These are phyloP conservation scores for Cenchrus fungigraminus DNA, from an alignment of 176 grass and related monocot genomes.

Conservation along the genomic window DNA sequence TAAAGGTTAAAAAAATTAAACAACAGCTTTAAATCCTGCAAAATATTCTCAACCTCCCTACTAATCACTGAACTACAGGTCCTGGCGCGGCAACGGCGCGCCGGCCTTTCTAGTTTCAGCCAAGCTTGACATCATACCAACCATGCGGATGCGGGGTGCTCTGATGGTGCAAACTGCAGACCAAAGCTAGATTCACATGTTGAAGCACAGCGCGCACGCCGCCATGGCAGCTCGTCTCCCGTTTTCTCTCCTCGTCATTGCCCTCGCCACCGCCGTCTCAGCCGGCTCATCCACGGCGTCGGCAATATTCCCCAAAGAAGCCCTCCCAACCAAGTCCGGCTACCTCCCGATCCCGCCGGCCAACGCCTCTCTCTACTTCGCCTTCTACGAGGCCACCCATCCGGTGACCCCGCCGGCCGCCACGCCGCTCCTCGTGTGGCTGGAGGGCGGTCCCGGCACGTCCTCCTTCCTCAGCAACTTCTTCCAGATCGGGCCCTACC, in stretches of 20 bases:
- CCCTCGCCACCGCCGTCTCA: background rate
- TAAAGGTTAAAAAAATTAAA: too few relatives aligned
- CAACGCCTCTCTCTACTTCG: background rate
- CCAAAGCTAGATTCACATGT: too few relatives aligned
- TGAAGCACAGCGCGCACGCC: too few relatives aligned
- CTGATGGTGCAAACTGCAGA: too few relatives aligned
- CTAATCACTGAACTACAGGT: too few relatives aligned
- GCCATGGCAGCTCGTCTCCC: background rate
- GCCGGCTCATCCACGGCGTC: background rate
- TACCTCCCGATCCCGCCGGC: background rate
- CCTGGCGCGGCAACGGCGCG: too few relatives aligned
- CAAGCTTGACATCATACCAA: too few relatives aligned
- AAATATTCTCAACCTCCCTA: too few relatives aligned
- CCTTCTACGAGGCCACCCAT: background rate
- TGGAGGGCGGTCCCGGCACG: slow-evolving; percentile 64
- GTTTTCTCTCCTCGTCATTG: background rate
- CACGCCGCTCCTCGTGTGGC: slow-evolving; percentile 61
- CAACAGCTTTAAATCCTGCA: too few relatives aligned
- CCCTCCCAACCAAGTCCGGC: background rate
- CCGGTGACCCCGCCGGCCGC: background rate
- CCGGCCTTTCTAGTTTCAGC: too few relatives aligned
- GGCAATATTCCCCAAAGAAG: background rate
- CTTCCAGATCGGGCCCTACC: slow-evolving; percentile 62
- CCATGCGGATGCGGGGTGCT: too few relatives aligned
- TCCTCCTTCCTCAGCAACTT: slow-evolving; percentile 54